Evolutionary conservation across 1,284 basidiomycete species (phyloP).

Genomic region (Tilletia indica): DNA sequence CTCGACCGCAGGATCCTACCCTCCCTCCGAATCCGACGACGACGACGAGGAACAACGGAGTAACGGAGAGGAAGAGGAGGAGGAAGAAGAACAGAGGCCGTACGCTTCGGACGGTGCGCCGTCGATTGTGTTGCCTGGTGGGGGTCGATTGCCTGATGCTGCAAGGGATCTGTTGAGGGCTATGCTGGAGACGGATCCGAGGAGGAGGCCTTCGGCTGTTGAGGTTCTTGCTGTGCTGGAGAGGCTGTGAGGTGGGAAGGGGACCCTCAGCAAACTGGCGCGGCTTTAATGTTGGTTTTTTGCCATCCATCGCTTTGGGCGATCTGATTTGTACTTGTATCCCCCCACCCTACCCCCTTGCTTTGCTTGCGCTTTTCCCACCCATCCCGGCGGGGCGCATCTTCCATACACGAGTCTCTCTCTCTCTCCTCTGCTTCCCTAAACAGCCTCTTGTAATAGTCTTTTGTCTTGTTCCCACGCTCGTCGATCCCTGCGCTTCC

Average conservation of each 20-base stretch:
- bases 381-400: too few species aligned
- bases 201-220: slow-evolving; percentile 34
- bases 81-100: slow-evolving; percentile 20
- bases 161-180: slow-evolving; percentile 40
- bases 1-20: neutral
- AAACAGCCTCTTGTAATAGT: too few species aligned
- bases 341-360: too few species aligned
- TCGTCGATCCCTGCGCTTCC: too few species aligned
- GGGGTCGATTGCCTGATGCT: slow-evolving; percentile 44
- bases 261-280: too few species aligned
- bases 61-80: neutral
- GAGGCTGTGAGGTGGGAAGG: neutral
- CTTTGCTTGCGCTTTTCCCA: too few species aligned
- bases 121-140: slow-evolving; percentile 48
- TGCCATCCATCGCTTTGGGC: too few species aligned
- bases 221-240: slow-evolving; percentile 27
- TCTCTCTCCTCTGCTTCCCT: too few species aligned
- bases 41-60: neutral
- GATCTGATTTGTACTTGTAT: too few species aligned
- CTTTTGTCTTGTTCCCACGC: too few species aligned
- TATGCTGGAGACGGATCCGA: slow-evolving; percentile 41
- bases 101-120: slow-evolving; percentile 46
- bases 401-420: too few species aligned
- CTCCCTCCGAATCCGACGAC: neutral
- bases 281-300: too few species aligned